Evolutionary conservation across 768 basidiomycete species (phyloP).

Genomic region (Suillus clintonianus): DNA sequence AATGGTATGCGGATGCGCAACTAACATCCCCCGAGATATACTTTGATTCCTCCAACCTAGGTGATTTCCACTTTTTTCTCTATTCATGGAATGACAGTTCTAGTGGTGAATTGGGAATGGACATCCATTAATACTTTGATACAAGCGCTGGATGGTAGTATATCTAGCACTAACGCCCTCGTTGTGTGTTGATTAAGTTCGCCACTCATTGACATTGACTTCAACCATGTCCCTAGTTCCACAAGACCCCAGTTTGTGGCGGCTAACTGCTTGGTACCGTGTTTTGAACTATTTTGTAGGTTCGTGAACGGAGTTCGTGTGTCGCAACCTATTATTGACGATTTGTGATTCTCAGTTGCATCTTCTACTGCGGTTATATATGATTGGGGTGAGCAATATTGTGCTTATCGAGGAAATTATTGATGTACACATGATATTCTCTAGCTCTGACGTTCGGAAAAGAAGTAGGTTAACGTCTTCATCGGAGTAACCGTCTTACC

Average conservation of each 20-base stretch:
- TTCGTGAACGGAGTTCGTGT: not conserved
- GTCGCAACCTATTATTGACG: not conserved
- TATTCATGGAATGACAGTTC: too few species aligned
- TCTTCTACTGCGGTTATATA: not conserved
- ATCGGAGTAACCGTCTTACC: not conserved
- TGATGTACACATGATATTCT: not conserved
- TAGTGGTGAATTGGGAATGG: too few species aligned
- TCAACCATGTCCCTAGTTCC: too few species aligned
- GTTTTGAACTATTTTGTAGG: not conserved
- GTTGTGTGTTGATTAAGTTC: not conserved
- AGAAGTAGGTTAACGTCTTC: not conserved
- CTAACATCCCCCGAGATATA: too few species aligned
- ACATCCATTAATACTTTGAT: too few species aligned
- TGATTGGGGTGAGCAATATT: not conserved
- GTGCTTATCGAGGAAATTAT: not conserved
- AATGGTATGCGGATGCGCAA: too few species aligned
- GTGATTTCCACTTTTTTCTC: too few species aligned
- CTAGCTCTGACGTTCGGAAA: not conserved
- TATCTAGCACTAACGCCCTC: not conserved
- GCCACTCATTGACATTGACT: too few species aligned
- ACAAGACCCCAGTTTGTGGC: too few species aligned
- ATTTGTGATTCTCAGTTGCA: not conserved
- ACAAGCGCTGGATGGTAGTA: not conserved
- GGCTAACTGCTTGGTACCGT: too few species aligned
- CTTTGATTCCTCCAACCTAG: too few species aligned